Evolutionary conservation across 2,329 filamentous ascomycete species (phyloP), one percentile per base, ranked within the genome.

Genomic region (Hypoxylon sp.): DNA sequence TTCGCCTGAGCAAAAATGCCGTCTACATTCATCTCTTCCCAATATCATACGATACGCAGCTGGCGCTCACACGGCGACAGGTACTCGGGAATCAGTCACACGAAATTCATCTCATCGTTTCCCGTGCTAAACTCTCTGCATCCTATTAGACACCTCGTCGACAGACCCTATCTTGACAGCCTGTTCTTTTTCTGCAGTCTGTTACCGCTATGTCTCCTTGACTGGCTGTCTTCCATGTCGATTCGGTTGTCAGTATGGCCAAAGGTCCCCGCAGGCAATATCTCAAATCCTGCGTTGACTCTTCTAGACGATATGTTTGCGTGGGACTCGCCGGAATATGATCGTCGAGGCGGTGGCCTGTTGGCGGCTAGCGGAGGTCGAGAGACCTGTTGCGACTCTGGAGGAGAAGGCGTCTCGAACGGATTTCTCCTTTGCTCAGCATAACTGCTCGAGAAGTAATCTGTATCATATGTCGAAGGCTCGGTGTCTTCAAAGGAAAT

Each of bases 261-360:
- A 42, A 67, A 69, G n/a, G 69, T 71, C 1, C 70, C 70, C 9
- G 69, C 70, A 3, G 70, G 70, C 24, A 73, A 56, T 38, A 72
- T 56, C 27, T 73, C 70, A 24, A 73, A 73, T 2, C 70, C 70
- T 3, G 63, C 52, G 31, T 73, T 73, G 2, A 72, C 69, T 27
- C 59, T 59, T 27, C 70, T 67, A 2, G 67, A 58, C 5, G 69
- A 47, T 10, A 50, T 65, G 37, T 71, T 70, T 27, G 52, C 63
- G 21, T 68, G 58, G 2, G 61, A 60, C 5, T 65, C 66, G 42
- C 61, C 63, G n/a, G 66, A 69, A 50, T 73, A 71, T 2, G 65
- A 69, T 13, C 71, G 67, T 17, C 64, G 56, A 7, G 70, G 70
- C 26, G 43, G 57, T 40, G 68, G 67, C 31, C 48, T 66, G 6